These are phyloP conservation scores for Saccharomyces pastorianus DNA, from an alignment of 1,139 yeast genomes.

Conservation along the genomic window DNA sequence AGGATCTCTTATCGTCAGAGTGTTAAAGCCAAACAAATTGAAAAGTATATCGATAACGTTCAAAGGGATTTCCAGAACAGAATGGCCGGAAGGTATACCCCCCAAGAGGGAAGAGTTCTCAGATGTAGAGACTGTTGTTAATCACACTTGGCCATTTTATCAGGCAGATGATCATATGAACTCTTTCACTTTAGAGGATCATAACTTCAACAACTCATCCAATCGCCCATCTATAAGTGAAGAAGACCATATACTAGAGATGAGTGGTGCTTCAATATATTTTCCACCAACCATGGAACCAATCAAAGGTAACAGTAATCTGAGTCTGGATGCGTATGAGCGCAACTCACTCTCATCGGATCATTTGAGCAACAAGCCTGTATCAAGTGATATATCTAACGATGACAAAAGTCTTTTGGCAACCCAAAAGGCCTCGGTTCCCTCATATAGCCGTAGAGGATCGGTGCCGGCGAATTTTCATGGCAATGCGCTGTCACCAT, in stretches of 20 bases:
- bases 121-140: constrained; percentile 56
- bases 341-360: not conserved
- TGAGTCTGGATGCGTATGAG: constrained; percentile 8
- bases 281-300: constrained; percentile 11
- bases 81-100: constrained; percentile 98
- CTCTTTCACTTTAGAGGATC: constrained; percentile 1
- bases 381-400: not conserved
- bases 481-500: not conserved
- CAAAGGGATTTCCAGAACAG: constrained; percentile 68
- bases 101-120: constrained; percentile 58
- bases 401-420: not conserved
- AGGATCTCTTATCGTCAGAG: constrained; percentile 66
- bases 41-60: constrained; percentile 59
- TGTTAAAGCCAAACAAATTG: constrained; percentile 65
- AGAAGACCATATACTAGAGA: constrained; percentile 12
- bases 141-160: constrained; percentile 89
- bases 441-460: not conserved
- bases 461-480: not conserved
- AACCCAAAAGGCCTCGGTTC: not conserved
- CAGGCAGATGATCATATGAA: constrained; percentile 28
- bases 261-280: constrained; percentile 19
- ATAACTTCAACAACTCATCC: constrained; percentile 3
- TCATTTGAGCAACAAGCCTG: not conserved
- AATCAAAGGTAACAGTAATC: constrained; percentile 4
- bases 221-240: constrained; percentile 15